Percentiles rank a stretch among this genome's conserved stretches.
phyloP scores from a whole-genome alignment of 1,284 basidiomycete genomes.

The Irpex sp. region DNA sequence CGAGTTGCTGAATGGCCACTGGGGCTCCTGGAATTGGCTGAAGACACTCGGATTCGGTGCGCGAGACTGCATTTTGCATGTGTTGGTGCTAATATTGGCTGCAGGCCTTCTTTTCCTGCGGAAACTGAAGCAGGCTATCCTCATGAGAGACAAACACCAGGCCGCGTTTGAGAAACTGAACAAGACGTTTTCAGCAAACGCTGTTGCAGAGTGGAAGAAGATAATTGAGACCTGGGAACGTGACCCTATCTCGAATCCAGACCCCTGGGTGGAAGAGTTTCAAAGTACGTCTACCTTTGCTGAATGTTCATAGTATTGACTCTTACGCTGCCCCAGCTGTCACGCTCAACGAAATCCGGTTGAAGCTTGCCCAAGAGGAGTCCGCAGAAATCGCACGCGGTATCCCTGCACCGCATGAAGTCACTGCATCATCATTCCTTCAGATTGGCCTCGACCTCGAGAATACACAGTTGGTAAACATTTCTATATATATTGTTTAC shows the following conservation, averaged over 20 bases:
- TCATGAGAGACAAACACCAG: slow-evolving; percentile 3
- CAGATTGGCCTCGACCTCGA: slow-evolving; percentile 11
- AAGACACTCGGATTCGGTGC: slow-evolving; percentile 9
- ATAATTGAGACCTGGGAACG: slow-evolving; percentile 9
- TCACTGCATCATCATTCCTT: slow-evolving; percentile 6
- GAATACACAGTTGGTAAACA: slow-evolving; percentile 10
- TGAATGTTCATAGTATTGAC: no score
- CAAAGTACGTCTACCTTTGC: slow-evolving; percentile 2
- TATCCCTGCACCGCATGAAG: slow-evolving; percentile 3
- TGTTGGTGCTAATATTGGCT: neutral
- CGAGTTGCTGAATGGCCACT: slow-evolving; percentile 14
- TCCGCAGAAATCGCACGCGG: neutral
- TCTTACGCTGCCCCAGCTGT: neutral
- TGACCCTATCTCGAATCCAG: slow-evolving; percentile 6
- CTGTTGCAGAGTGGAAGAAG: slow-evolving; percentile 6
- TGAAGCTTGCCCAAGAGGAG: slow-evolving; percentile 7
- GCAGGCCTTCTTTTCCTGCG: neutral
- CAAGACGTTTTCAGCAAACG: slow-evolving; percentile 1
- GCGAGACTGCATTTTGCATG: no score
- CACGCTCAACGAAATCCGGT: slow-evolving; percentile 1
- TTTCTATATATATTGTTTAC: neutral
- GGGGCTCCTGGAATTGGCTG: slow-evolving; percentile 16
- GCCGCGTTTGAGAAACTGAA: neutral
- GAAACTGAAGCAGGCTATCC: neutral
- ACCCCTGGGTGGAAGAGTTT: slow-evolving; percentile 7